A percentile compares a stretch with the other conserved stretches of the same genome.
phyloP scores from a whole-genome alignment of 75 land plant genomes.

The Chamaecyparis obtusa region DNA sequence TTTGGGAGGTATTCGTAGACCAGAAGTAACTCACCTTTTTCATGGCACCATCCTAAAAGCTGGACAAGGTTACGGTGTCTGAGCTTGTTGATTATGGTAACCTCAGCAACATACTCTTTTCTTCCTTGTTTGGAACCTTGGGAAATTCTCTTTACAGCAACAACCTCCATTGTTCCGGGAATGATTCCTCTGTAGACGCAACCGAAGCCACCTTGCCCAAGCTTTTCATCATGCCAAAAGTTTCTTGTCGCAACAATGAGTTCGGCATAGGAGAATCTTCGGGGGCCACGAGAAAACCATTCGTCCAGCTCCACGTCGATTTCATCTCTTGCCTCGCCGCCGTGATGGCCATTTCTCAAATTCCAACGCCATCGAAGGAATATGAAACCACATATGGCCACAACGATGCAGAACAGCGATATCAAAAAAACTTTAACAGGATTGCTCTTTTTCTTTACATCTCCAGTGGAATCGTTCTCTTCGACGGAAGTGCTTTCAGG shows the following conservation, averaged over 20 bases:
- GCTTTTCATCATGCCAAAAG: background rate
- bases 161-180: background rate
- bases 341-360: background rate
- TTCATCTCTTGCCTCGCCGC: background rate
- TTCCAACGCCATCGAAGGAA: conserved; percentile 7
- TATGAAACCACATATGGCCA: background rate
- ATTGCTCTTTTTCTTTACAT: too few relatives aligned
- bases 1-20: background rate
- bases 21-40: background rate
- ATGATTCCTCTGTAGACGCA: conserved; percentile 11
- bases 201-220: conserved; percentile 9
- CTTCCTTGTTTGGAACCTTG: conserved; percentile 1
- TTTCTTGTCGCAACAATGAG: conserved; percentile 1
- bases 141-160: conserved; percentile 14
- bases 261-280: background rate
- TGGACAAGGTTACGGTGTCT: background rate
- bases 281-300: background rate
- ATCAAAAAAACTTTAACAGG: background rate
- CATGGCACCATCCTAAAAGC: background rate
- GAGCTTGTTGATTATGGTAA: background rate
- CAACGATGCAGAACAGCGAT: background rate
- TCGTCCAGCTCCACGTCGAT: conserved; percentile 20
- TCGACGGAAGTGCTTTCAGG: background rate
- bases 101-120: background rate
- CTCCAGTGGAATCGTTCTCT: too few relatives aligned